Percentiles rank a stretch among this genome's conserved stretches.
phyloP scores from a whole-genome alignment of 2,329 filamentous ascomycete species.

The Trichoderma sp. region DNA sequence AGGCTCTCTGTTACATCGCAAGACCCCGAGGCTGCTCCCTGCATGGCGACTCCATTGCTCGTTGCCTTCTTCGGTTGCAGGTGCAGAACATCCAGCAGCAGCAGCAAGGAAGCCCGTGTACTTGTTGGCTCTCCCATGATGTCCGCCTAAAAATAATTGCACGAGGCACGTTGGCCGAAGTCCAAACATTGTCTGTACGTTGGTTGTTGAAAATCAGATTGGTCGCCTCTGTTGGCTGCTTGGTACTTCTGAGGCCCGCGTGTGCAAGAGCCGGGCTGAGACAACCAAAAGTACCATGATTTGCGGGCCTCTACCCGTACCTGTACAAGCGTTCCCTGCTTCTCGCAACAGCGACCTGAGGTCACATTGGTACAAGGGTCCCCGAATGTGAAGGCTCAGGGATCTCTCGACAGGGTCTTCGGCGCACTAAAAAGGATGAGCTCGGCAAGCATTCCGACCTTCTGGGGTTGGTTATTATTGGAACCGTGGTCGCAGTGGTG shows the following conservation, averaged over 20 bases:
- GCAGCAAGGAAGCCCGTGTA: neutral
- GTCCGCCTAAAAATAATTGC: slow-evolving; percentile 16
- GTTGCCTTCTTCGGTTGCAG: neutral
- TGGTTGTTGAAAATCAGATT: neutral
- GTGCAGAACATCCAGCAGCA: neutral
- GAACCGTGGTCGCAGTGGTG: slow-evolving; percentile 18
- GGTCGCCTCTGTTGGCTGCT: slow-evolving; percentile 7
- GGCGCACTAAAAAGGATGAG: slow-evolving; percentile 22
- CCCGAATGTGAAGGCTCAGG: neutral
- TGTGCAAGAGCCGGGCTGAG: slow-evolving; percentile 3
- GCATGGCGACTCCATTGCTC: neutral
- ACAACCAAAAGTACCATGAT: slow-evolving; percentile 19
- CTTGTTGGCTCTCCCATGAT: neutral
- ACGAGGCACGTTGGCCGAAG: slow-evolving; percentile 1
- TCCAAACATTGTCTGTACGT: neutral
- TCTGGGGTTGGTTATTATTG: slow-evolving; percentile 21
- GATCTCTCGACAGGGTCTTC: slow-evolving; percentile 20
- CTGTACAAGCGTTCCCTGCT: slow-evolving; percentile 1
- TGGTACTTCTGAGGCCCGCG: neutral
- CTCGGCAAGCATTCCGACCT: slow-evolving; percentile 22
- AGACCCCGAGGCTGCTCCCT: neutral
- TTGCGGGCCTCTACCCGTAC: neutral
- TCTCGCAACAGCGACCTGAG: slow-evolving; percentile 1
- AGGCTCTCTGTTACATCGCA: neutral
- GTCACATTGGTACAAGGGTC: slow-evolving; percentile 13